phyloP scores from a whole-genome alignment of 176 grass and related monocot genomes.

The Avena atlantica region DNA sequence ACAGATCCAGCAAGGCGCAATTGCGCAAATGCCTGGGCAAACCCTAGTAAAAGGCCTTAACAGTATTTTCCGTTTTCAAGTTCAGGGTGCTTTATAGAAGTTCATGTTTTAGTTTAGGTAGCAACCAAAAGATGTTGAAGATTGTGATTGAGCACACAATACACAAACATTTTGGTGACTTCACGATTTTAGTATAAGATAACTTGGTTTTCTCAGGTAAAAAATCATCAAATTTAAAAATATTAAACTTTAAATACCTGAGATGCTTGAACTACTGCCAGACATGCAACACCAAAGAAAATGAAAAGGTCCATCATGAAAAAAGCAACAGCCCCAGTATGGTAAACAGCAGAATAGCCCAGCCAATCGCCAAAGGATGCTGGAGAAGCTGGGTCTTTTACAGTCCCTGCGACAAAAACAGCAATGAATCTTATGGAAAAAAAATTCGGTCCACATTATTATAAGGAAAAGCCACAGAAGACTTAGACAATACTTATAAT shows the following conservation, averaged over 20 bases:
- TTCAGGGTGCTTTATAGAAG: neutral
- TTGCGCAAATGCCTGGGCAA: neutral
- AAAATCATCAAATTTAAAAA: neutral
- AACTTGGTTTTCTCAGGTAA: conserved; percentile 8
- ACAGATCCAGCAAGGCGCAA: conserved; percentile 13
- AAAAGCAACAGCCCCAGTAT: conserved; percentile 80
- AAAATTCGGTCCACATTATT: neutral
- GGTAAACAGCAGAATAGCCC: conserved; percentile 63
- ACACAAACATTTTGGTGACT: neutral
- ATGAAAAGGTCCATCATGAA: conserved; percentile 75
- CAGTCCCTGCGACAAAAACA: conserved; percentile 62
- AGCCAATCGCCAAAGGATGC: conserved; percentile 84
- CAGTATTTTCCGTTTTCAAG: conserved; percentile 12
- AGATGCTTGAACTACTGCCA: conserved; percentile 83
- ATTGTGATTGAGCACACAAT: conserved; percentile 5
- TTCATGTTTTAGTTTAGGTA: conserved; percentile 16
- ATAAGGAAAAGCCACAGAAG: conserved; percentile 36
- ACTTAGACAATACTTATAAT: conserved; percentile 66
- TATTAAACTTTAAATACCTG: conserved; percentile 62
- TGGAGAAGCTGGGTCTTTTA: conserved; percentile 73
- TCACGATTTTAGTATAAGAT: neutral
- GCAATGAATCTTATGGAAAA: conserved; percentile 19
- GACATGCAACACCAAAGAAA: conserved; percentile 85
- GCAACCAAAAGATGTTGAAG: conserved; percentile 34
- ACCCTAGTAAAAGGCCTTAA: neutral